phyloP scores from a whole-genome alignment of 257 asterid species.

The Solanum clarkiae region DNA sequence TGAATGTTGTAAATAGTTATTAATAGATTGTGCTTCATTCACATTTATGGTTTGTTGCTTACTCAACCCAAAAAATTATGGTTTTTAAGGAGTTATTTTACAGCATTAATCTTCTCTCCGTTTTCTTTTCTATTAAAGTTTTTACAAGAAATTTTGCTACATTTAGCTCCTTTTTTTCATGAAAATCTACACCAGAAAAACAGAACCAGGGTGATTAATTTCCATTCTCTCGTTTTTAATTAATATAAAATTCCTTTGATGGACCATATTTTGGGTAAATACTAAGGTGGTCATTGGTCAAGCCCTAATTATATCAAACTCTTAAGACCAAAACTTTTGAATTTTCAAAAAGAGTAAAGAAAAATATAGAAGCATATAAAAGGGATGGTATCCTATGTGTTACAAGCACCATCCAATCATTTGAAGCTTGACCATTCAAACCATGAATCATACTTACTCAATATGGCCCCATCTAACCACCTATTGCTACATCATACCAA shows the following conservation, averaged over 20 bases:
- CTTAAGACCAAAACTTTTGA: conserved; percentile 5
- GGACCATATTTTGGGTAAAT: background rate
- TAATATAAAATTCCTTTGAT: background rate
- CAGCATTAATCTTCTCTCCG: background rate
- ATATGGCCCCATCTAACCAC: conserved; percentile 25
- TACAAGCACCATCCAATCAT: conserved; percentile 54
- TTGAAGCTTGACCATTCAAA: conserved; percentile 79
- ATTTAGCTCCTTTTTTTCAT: background rate
- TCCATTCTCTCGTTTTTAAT: background rate
- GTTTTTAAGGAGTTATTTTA: background rate
- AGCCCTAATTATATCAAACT: background rate
- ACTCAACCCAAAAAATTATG: background rate
- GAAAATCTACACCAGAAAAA: background rate
- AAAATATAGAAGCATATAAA: conserved; percentile 16
- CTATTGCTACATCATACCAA: conserved; percentile 7
- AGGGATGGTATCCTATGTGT: conserved; percentile 61
- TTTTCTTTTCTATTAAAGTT: background rate
- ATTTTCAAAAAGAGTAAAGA: conserved; percentile 23
- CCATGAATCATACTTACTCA: conserved; percentile 31
- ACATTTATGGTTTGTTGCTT: background rate
- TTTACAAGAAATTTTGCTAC: background rate
- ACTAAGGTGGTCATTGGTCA: background rate
- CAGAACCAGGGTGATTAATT: background rate
- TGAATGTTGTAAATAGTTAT: background rate
- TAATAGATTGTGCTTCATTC: background rate